These are phyloP conservation scores for Primulina tabacum DNA, from an alignment of 257 asterid genomes.

Conservation along the genomic window DNA sequence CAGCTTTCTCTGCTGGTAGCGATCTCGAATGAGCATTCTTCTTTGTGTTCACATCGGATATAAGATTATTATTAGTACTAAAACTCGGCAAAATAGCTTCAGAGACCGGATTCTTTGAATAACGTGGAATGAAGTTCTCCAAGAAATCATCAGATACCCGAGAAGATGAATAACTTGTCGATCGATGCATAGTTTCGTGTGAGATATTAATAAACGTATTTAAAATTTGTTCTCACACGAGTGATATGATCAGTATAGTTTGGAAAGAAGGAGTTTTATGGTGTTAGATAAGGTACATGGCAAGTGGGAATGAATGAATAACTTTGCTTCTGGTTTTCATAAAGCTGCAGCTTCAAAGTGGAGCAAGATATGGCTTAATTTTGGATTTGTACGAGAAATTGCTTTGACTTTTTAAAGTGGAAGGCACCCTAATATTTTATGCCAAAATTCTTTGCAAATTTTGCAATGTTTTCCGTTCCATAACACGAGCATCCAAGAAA, in stretches of 20 bases:
- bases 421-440: neutral
- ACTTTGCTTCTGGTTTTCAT: slow-evolving; percentile 29
- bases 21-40: slow-evolving; percentile 32
- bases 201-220: slow-evolving; percentile 11
- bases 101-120: slow-evolving; percentile 23
- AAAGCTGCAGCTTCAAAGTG: slow-evolving; percentile 14
- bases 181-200: slow-evolving; percentile 44
- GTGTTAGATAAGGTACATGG: neutral
- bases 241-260: neutral
- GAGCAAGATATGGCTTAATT: slow-evolving; percentile 27
- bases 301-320: slow-evolving; percentile 7
- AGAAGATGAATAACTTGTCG: slow-evolving; percentile 37
- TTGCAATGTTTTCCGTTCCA: no score
- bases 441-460: no score
- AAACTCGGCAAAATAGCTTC: slow-evolving; percentile 26
- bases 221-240: neutral
- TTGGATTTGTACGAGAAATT: slow-evolving; percentile 12
- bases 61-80: neutral
- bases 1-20: slow-evolving; percentile 33
- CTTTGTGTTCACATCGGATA: slow-evolving; percentile 36
- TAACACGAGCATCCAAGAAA: no score
- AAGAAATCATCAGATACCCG: slow-evolving; percentile 42
- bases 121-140: slow-evolving; percentile 36
- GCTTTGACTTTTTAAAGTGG: neutral
- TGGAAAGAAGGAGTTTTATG: neutral